Percentiles rank a stretch among this genome's conserved stretches.
These are phyloP conservation scores for Corymbia citriodora DNA, from an alignment of 441 rosid genomes.

Conservation along the genomic window DNA sequence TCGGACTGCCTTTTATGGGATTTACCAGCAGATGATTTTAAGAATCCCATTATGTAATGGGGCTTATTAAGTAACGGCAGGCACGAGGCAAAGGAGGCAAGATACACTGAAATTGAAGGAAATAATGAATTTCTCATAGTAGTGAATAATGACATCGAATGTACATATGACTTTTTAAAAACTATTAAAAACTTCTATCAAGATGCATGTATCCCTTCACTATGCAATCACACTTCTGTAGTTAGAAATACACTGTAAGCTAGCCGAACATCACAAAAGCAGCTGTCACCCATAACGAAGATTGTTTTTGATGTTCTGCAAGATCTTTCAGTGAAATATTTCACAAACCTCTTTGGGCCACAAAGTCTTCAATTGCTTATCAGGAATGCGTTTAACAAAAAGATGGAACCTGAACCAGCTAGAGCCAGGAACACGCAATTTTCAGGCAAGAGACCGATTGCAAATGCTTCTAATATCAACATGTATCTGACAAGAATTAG, in stretches of 20 bases:
- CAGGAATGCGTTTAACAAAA: background rate
- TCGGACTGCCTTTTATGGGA: conserved; percentile 58
- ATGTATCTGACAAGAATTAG: background rate
- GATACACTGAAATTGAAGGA: background rate
- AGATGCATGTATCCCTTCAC: background rate
- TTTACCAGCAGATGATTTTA: conserved; percentile 45
- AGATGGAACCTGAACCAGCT: background rate
- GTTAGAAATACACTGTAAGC: background rate
- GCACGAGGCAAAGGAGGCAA: background rate
- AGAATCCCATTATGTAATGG: conserved; percentile 32
- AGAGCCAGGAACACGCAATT: background rate
- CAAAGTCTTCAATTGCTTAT: background rate
- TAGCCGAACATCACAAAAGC: background rate
- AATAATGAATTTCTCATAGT: conserved; percentile 15
- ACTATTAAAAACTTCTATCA: background rate
- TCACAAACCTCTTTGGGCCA: background rate
- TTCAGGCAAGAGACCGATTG: background rate
- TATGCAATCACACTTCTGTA: background rate
- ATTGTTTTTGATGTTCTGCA: conserved; percentile 16
- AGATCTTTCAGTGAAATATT: conserved; percentile 1
- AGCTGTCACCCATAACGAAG: conserved; percentile 5
- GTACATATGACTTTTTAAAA: conserved; percentile 22
- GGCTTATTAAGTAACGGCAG: background rate
- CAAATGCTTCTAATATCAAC: background rate
- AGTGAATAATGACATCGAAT: conserved; percentile 4